Evolutionary conservation across 768 basidiomycete species (phyloP).

Genomic region (Tylopilus rubrobrunneus): DNA sequence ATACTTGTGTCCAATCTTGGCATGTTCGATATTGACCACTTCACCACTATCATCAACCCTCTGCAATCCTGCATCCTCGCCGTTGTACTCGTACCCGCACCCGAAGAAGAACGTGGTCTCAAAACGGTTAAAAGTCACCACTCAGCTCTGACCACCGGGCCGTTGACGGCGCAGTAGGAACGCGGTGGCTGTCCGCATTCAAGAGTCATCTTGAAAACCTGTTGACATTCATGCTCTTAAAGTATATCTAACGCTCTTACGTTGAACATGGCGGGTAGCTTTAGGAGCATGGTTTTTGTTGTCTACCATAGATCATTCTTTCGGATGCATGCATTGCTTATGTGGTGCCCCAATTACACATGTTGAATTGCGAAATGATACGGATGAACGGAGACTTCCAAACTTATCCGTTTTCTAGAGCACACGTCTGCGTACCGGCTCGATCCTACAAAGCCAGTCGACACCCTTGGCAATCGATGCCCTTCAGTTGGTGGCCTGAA

Average conservation of each 20-base stretch:
- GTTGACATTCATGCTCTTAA: slow-evolving; percentile 91
- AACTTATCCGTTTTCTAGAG: too few species aligned
- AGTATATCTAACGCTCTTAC: background rate
- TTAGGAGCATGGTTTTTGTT: slow-evolving; percentile 4
- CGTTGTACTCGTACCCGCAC: slow-evolving; percentile 81
- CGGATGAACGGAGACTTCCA: too few species aligned
- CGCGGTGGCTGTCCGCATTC: slow-evolving; percentile 89
- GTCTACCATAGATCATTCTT: slow-evolving; percentile 24
- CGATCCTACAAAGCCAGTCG: too few species aligned
- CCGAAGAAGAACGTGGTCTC: slow-evolving; percentile 91
- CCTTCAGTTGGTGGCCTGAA: too few species aligned
- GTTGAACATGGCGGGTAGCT: background rate
- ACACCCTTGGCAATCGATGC: too few species aligned
- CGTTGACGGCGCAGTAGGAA: slow-evolving; percentile 94
- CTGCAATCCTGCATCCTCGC: slow-evolving; percentile 98
- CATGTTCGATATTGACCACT: slow-evolving; percentile 94
- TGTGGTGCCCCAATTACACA: slow-evolving; percentile 8
- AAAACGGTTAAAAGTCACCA: slow-evolving; percentile 97
- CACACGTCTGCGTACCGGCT: too few species aligned
- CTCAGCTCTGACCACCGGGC: slow-evolving; percentile 93
- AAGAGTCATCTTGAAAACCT: slow-evolving; percentile 97
- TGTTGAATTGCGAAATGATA: slow-evolving; percentile 1
- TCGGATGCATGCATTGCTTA: slow-evolving; percentile 12
- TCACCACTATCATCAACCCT: slow-evolving; percentile 99
- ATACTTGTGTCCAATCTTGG: slow-evolving; percentile 99